Evolutionary conservation across 2,329 filamentous ascomycete species (phyloP), one percentile per base, ranked within the genome.

Genomic region (Thelonectria discophora): DNA sequence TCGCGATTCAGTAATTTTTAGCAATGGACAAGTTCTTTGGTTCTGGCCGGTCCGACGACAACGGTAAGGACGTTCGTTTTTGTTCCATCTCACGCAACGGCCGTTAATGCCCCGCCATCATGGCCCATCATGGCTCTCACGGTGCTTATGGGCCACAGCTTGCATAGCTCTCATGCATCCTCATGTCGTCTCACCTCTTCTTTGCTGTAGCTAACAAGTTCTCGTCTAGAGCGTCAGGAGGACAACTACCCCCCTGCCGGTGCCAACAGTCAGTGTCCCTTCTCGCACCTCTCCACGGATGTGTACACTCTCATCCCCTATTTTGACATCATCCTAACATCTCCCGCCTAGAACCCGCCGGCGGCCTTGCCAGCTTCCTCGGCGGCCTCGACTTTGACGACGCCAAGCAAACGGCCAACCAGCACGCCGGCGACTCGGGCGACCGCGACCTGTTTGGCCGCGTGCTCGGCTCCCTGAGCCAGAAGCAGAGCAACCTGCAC

Each of bases 401-500:
- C 18, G 82, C 83, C 6, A 80, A 82, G 57, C 75, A 82, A 56
- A 78, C 82, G 50, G 85, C 84, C 17, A 76, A 77, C 64, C 75
- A 78, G 32, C 77, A 79, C 56, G 80, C 82, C 20, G 82, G 83
- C 57, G 74, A 72, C 34, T 81, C 80, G 21, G 82, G 82, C 50
- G 78, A 79, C 69, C 72, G 72, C 69, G 77, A 79, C 69, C 73
- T 87, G 59, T 87, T 87, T 71, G 79, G 80, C 59, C 75, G 64
- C 68, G 76, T 87, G 59, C 74, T 86, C 32, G 77, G 79, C 55
- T 71, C 78, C 43, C 76, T 87, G 48, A 75, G 77, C 17, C 76
- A 84, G 75, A 84, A 82, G 73, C 84, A 85, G 78, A 69, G 75
- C 59, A 74, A 78, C 58, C 72, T 86, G 21, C 77, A 77, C n/a